phyloP scores from a whole-genome alignment of 495 filamentous ascomycete genomes.

The Penicillium pancosmium region DNA sequence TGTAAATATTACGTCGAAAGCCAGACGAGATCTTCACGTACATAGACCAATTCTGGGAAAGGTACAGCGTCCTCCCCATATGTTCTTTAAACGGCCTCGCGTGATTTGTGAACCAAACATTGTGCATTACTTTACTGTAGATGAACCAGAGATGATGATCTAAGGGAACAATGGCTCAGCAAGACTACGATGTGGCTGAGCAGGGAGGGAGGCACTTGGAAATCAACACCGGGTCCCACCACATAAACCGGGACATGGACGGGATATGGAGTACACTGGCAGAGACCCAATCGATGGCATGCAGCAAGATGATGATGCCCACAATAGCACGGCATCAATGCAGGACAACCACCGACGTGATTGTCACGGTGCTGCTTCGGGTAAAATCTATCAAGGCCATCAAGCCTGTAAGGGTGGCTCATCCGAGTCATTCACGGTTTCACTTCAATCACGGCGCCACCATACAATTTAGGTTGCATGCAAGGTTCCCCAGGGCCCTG shows the following conservation, averaged over 20 bases:
- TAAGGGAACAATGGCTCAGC: neutral
- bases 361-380: neutral
- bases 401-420: constrained; percentile 13
- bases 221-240: neutral
- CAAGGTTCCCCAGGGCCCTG: constrained; percentile 17
- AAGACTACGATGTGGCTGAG: constrained; percentile 8
- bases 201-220: neutral
- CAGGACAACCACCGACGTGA: neutral
- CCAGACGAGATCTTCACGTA: neutral
- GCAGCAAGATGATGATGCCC: constrained; percentile 1
- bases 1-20: constrained; percentile 4
- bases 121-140: neutral
- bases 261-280: neutral
- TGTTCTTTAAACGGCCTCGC: neutral
- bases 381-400: constrained; percentile 1
- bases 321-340: neutral
- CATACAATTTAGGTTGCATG: constrained; percentile 13
- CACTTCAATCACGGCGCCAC: constrained; percentile 10
- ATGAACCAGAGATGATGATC: constrained; percentile 5
- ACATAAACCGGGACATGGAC: neutral
- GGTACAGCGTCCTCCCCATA: neutral
- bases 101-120: constrained; percentile 2
- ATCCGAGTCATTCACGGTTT: constrained; percentile 13
- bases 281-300: neutral
- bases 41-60: neutral